Conservation (phyloP, 208 protist genomes). For the Strigomonas culicis region DNA sequence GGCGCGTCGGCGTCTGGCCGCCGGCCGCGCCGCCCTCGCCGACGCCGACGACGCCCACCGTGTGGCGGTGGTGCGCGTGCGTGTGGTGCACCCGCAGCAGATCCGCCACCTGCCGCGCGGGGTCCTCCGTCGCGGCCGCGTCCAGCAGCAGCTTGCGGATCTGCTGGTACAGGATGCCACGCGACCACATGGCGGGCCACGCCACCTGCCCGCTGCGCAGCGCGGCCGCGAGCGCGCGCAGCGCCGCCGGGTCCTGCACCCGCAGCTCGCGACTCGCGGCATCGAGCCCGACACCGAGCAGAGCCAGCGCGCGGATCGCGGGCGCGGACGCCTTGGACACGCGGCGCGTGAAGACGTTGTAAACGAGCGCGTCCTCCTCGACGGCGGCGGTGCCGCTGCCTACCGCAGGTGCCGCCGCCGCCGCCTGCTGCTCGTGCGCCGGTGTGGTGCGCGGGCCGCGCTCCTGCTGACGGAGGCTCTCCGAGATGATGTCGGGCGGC, state of each 20-base stretch:
- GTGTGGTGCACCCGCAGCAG: conserved; percentile 52
- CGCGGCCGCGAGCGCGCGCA: conserved; percentile 35
- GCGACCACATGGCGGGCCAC: conserved; percentile 66
- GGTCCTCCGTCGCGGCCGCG: conserved; percentile 8
- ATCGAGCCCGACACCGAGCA: conserved; percentile 63
- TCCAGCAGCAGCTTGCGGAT: conserved; percentile 29
- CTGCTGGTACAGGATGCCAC: conserved; percentile 35
- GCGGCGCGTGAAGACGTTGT: conserved; percentile 84
- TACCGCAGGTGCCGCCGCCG: neutral
- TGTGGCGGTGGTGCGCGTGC: conserved; percentile 18
- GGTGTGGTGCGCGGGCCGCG: too few relatives aligned
- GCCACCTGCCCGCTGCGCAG: conserved; percentile 36
- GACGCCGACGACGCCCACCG: conserved; percentile 32
- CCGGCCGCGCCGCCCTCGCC: neutral
- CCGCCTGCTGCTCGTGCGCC: too few relatives aligned
- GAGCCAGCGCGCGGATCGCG: conserved; percentile 35
- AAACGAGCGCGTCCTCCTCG: conserved; percentile 34
- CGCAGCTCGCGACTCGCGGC: conserved; percentile 36
- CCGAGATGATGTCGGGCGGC: too few relatives aligned
- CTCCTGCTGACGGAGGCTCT: too few relatives aligned
- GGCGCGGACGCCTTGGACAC: conserved; percentile 45
- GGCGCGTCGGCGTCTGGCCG: neutral
- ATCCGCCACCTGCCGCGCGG: conserved; percentile 23
- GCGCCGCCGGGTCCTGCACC: conserved; percentile 33
- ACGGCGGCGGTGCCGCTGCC: neutral